These are phyloP conservation scores for Dendrobium nobile DNA, from an alignment of 106 monocot genomes.

Conservation along the genomic window DNA sequence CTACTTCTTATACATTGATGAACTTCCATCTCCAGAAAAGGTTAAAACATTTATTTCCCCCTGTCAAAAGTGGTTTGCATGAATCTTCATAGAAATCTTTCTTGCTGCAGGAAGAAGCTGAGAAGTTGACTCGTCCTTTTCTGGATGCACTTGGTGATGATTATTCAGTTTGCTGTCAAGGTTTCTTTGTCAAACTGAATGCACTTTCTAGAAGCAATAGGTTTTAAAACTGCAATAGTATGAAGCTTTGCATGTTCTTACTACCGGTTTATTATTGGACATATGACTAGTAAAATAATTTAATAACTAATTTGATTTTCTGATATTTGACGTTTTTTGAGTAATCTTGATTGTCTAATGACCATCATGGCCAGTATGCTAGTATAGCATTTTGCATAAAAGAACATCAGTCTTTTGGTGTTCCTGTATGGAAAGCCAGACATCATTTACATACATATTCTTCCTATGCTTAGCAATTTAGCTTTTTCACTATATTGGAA, in stretches of 20 bases:
- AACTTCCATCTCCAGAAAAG: conserved; percentile 64
- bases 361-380: neutral
- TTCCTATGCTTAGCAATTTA: too few relatives aligned
- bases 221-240: neutral
- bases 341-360: neutral
- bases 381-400: too few relatives aligned
- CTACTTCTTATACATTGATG: conserved; percentile 89
- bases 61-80: neutral
- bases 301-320: neutral
- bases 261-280: neutral
- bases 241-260: neutral
- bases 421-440: too few relatives aligned
- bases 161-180: conserved; percentile 74
- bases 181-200: conserved; percentile 22
- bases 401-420: too few relatives aligned
- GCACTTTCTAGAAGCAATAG: neutral
- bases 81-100: neutral
- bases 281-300: neutral
- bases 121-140: conserved; percentile 46
- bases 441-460: too few relatives aligned
- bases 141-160: conserved; percentile 81
- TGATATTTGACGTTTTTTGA: neutral
- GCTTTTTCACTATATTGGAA: too few relatives aligned
- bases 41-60: conserved; percentile 21
- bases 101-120: conserved; percentile 61